A percentile compares a stretch with the other conserved stretches of the same genome.
These are phyloP conservation scores for Trichoderma guizhouense DNA, from an alignment of 2,329 filamentous ascomycete genomes.

Conservation along the genomic window DNA sequence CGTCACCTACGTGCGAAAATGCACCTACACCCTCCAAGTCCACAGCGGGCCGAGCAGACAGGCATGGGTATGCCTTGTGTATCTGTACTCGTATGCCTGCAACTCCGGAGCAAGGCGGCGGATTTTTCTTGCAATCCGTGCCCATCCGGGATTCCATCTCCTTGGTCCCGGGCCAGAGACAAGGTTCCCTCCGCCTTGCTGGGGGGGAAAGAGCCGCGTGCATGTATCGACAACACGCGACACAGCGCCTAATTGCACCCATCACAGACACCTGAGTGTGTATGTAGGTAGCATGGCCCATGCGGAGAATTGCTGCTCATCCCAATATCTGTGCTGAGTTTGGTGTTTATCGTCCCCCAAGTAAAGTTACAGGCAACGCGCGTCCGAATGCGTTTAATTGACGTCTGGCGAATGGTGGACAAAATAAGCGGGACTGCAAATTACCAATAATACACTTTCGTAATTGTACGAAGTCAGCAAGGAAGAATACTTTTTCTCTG, in stretches of 20 bases:
- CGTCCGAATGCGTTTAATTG: not conserved
- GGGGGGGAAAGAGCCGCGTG: not conserved
- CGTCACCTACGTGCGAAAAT: not conserved
- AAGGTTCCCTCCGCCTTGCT: not conserved
- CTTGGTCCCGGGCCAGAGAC: not conserved
- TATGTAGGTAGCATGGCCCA: not conserved
- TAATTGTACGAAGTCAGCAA: not conserved
- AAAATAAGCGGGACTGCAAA: not conserved
- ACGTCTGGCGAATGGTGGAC: not conserved
- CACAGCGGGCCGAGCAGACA: not conserved
- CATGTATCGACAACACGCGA: not conserved
- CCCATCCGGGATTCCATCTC: not conserved
- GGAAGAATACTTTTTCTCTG: too few species aligned
- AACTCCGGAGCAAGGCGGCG: not conserved
- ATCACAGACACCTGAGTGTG: not conserved
- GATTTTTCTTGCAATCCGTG: not conserved
- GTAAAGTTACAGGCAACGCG: not conserved
- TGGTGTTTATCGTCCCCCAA: not conserved
- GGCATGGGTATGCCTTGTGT: not conserved
- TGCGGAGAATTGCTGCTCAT: not conserved
- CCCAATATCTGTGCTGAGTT: not conserved
- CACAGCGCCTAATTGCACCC: not conserved
- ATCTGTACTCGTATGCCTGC: not conserved
- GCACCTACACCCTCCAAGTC: not conserved
- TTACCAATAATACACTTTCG: not conserved